These are phyloP conservation scores for Bombardia bombarda DNA, from an alignment of 495 filamentous ascomycete species.

Conservation along the genomic window DNA sequence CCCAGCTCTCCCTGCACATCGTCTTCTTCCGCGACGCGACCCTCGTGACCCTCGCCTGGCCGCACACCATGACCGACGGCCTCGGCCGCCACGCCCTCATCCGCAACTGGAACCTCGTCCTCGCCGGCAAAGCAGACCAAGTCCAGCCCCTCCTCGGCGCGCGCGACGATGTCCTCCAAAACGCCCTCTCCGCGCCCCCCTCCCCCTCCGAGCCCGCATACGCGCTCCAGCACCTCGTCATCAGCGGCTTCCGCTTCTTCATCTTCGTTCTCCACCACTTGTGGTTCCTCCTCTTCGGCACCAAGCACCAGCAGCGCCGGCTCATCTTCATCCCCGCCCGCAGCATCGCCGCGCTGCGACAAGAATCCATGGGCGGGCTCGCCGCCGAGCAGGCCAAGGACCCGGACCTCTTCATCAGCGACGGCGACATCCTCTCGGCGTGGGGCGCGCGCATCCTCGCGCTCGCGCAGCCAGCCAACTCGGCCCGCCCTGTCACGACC, in stretches of 20 bases:
- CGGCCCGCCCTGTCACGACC: conserved; percentile 17
- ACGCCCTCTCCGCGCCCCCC: too few relatives aligned
- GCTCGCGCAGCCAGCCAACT: conserved; percentile 2
- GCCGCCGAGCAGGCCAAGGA: conserved; percentile 2
- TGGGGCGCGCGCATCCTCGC: conserved; percentile 20
- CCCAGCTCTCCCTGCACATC: conserved; percentile 40
- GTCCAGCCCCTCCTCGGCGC: conserved; percentile 27
- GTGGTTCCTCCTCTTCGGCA: conserved; percentile 17
- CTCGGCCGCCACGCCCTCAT: conserved; percentile 32
- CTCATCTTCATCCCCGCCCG: conserved; percentile 7
- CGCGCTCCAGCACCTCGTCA: too few relatives aligned
- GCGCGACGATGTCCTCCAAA: conserved; percentile 22
- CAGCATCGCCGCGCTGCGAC: not conserved
- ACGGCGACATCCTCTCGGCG: conserved; percentile 31
- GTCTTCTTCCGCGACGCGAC: conserved; percentile 42
- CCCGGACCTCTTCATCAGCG: conserved; percentile 26
- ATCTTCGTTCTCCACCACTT: conserved; percentile 21
- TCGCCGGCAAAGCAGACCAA: conserved; percentile 30
- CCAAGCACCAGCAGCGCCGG: conserved; percentile 5
- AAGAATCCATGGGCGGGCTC: conserved; percentile 8
- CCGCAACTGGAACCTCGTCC: conserved; percentile 27
- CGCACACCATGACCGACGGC: conserved; percentile 42
- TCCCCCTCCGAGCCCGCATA: too few relatives aligned
- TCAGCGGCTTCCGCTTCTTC: conserved; percentile 18
- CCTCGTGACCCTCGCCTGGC: conserved; percentile 35